Evolutionary conservation across 371 early-diverging fungal species (phyloP).

Genomic region (Rhizopus sp.): DNA sequence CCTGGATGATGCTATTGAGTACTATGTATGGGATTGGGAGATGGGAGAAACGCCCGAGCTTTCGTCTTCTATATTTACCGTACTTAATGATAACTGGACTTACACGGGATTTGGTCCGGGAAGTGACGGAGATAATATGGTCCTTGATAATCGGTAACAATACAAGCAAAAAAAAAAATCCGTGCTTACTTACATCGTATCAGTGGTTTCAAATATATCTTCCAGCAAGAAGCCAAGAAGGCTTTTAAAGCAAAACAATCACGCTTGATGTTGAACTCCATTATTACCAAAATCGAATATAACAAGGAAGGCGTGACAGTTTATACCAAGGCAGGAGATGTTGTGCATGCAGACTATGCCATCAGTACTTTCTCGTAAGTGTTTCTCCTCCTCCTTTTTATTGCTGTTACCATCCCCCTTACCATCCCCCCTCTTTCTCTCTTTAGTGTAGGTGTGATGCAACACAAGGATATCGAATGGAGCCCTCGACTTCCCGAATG

Average conservation of each 20-base stretch:
- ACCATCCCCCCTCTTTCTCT: background rate
- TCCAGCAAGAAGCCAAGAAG: slow-evolving; percentile 34
- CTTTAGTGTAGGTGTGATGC: slow-evolving; percentile 42
- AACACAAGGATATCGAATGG: slow-evolving; percentile 45
- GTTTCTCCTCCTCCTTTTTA: background rate
- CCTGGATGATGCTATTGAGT: slow-evolving; percentile 45
- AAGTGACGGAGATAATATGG: slow-evolving; percentile 41
- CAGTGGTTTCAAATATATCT: slow-evolving; percentile 49
- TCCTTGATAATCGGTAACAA: slow-evolving; percentile 42
- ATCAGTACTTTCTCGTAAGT: slow-evolving; percentile 51
- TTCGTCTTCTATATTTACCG: slow-evolving; percentile 29
- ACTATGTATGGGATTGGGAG: slow-evolving; percentile 47
- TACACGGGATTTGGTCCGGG: slow-evolving; percentile 41
- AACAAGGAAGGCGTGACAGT: slow-evolving; percentile 35
- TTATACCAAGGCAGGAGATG: slow-evolving; percentile 31
- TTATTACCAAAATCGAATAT: slow-evolving; percentile 37
- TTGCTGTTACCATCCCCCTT: background rate
- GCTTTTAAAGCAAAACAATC: slow-evolving; percentile 27
- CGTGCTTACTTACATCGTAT: background rate
- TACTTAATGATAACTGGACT: slow-evolving; percentile 35
- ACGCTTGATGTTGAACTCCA: slow-evolving; percentile 36
- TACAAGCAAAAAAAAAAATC: background rate
- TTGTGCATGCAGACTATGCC: slow-evolving; percentile 47
- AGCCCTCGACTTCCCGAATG: slow-evolving; percentile 40
- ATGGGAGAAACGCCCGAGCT: slow-evolving; percentile 43